phyloP scores from a whole-genome alignment of 352 stramenopile species.

The Phytopythium chamaehyphon region DNA sequence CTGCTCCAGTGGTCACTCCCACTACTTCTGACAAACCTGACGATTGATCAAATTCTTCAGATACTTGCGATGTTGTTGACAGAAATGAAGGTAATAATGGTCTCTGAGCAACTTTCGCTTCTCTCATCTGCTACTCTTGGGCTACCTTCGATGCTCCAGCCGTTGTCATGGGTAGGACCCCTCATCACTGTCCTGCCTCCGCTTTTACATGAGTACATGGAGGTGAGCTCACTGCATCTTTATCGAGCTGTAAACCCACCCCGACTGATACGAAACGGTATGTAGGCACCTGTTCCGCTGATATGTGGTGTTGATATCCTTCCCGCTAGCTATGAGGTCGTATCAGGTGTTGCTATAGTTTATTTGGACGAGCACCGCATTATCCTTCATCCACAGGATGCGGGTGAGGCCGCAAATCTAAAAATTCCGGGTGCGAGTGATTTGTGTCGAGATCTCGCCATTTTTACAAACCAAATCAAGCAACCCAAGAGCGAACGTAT shows the following conservation, averaged over 20 bases:
- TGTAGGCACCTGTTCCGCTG: slow-evolving; percentile 41
- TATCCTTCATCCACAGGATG: slow-evolving; percentile 31
- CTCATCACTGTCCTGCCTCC: slow-evolving; percentile 45
- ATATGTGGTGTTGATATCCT: slow-evolving; percentile 49
- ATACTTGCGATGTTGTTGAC: slow-evolving; percentile 36
- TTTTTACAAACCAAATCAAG: slow-evolving; percentile 31
- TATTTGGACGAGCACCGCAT: slow-evolving; percentile 27
- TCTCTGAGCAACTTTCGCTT: slow-evolving; percentile 37
- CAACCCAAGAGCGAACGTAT: slow-evolving; percentile 13
- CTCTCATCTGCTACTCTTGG: slow-evolving; percentile 38
- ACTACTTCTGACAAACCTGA: slow-evolving; percentile 23
- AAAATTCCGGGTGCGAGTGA: slow-evolving; percentile 24
- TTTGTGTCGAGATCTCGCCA: slow-evolving; percentile 29
- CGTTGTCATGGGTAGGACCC: slow-evolving; percentile 43
- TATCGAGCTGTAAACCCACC: slow-evolving; percentile 2
- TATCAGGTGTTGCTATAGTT: slow-evolving; percentile 30
- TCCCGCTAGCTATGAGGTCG: slow-evolving; percentile 29
- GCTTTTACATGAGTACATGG: slow-evolving; percentile 51
- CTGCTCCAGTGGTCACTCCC: slow-evolving; percentile 48
- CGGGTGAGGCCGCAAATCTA: slow-evolving; percentile 5
- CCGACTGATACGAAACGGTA: neutral
- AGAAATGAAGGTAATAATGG: slow-evolving; percentile 52
- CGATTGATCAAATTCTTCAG: slow-evolving; percentile 37
- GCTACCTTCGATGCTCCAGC: slow-evolving; percentile 36
- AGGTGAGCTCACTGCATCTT: slow-evolving; percentile 19